A percentile compares a stretch with the other conserved stretches of the same genome.
phyloP scores from a whole-genome alignment of 306 rosid genomes.

The Cicer yamashitae region DNA sequence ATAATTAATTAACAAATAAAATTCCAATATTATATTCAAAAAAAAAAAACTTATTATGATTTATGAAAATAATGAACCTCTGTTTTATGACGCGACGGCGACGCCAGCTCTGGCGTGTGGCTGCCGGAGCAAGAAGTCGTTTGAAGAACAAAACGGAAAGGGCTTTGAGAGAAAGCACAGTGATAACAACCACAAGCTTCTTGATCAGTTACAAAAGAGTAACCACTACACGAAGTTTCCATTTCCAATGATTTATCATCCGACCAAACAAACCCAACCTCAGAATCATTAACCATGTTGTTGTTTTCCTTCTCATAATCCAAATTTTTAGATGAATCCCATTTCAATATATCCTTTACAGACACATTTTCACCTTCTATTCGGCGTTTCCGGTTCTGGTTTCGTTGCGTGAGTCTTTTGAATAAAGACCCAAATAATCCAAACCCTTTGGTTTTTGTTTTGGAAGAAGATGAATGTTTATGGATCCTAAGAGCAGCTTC shows the following conservation, averaged over 20 bases:
- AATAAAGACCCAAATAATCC: slow-evolving; percentile 73
- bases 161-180: slow-evolving; percentile 62
- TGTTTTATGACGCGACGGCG: slow-evolving; percentile 58
- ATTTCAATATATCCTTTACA: slow-evolving; percentile 50
- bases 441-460: slow-evolving; percentile 52
- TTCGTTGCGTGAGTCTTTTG: slow-evolving; percentile 60
- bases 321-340: slow-evolving; percentile 52
- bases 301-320: slow-evolving; percentile 28
- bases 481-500: slow-evolving; percentile 92
- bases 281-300: not conserved
- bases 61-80: slow-evolving; percentile 60
- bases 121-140: slow-evolving; percentile 55
- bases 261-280: no score
- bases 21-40: not conserved
- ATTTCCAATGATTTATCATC: slow-evolving; percentile 52
- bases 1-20: not conserved
- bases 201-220: slow-evolving; percentile 42
- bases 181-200: slow-evolving; percentile 41
- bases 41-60: not conserved
- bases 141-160: slow-evolving; percentile 82
- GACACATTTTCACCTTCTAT: slow-evolving; percentile 47
- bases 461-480: slow-evolving; percentile 57
- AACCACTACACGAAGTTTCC: slow-evolving; percentile 56
- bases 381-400: slow-evolving; percentile 52
- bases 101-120: slow-evolving; percentile 74